These are phyloP conservation scores for Vachellia pachyceras DNA, from an alignment of 306 rosid genomes.

Conservation along the genomic window DNA sequence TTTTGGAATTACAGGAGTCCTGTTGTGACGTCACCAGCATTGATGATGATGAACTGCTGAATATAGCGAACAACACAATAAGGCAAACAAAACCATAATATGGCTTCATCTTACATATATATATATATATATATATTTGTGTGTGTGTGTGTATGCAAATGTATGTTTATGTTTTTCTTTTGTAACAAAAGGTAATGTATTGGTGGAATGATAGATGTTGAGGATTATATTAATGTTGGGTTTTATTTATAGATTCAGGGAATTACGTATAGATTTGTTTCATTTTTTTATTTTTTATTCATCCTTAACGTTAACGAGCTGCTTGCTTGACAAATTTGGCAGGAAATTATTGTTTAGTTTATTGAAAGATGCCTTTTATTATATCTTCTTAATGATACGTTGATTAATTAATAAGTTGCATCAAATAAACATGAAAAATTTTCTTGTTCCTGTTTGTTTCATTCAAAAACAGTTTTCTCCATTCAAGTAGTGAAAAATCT, in stretches of 20 bases:
- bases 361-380: background rate
- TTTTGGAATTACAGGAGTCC: constrained; percentile 30
- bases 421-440: too few relatives aligned
- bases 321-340: background rate
- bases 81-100: background rate
- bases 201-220: background rate
- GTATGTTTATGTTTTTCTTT: background rate
- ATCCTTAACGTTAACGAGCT: background rate
- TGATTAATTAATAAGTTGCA: too few relatives aligned
- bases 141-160: too few relatives aligned
- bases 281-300: background rate
- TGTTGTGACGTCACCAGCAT: constrained; percentile 24
- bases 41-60: constrained; percentile 27
- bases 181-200: background rate
- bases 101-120: constrained; percentile 39
- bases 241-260: background rate
- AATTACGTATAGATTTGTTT: background rate
- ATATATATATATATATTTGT: too few relatives aligned
- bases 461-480: too few relatives aligned
- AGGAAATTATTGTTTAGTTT: background rate
- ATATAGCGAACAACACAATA: background rate
- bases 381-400: background rate
- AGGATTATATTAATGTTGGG: background rate
- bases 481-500: too few relatives aligned
- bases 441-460: too few relatives aligned